Evolutionary conservation across 106 monocot species (phyloP), one percentile per base, ranked within the genome.

Genomic region (Amphibolis antarctica): DNA sequence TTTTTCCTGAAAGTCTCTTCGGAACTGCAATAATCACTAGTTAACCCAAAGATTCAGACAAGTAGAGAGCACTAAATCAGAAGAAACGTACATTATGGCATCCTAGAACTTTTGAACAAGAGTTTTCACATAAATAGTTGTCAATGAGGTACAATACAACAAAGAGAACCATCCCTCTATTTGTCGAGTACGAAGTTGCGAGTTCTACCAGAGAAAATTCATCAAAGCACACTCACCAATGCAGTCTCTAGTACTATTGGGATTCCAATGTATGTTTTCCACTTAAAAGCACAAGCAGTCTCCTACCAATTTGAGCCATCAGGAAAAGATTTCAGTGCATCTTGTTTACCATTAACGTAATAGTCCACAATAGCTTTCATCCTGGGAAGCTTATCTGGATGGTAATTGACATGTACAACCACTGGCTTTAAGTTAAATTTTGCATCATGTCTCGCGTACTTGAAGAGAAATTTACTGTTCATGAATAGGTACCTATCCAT

Each of bases 391-490:
- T 98, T 98, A 69, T 66, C 73, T 27, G 66, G 66, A 51, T 74
- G 73, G 14, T 74, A 74, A 48, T 74, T 74, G 22, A 66, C 59
- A 49, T 74, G 73, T 13, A 74, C 66, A 9, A 74, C 64, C 28
- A 66, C 73, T 17, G 73, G 73, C 44, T 51, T 74, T 44, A 74
- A 29, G 17, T 43, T 26, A 15, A 66, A 10, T 14, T 67, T 23
- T 49, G 50, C 70, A 71, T 82, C 77, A 52, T 86, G 86, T 42
- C 96, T 90, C 73, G 90, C 84, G 9, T 66, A 82, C 67, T 80
- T 90, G 70, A 98, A 98, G 2, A 98, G 80, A 57, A 98, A 84
- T 46, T 98, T 98, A 76, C 90, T 98, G 74, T 98, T 98, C 96
- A 98, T 98, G 44, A 98, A 98, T 11, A 76, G 78, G 74, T 90